These are phyloP conservation scores for Darksidea phi DNA, from an alignment of 495 filamentous ascomycete species.

Conservation along the genomic window DNA sequence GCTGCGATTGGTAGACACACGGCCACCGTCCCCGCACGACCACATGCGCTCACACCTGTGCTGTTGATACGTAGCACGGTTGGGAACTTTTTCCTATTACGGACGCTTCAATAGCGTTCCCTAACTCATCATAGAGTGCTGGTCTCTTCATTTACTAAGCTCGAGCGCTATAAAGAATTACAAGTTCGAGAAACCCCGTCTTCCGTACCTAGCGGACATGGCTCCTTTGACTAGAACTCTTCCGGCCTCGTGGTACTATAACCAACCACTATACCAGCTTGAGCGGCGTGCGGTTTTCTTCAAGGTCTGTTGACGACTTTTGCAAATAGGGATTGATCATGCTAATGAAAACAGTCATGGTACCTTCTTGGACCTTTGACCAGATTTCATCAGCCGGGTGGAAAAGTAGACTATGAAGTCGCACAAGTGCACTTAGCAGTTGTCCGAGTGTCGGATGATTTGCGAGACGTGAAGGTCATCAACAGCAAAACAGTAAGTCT, in stretches of 20 bases:
- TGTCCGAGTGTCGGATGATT: conserved; percentile 39
- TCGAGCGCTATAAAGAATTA: no score
- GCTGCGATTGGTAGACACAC: no score
- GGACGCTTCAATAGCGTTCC: no score
- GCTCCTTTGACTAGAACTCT: conserved; percentile 38
- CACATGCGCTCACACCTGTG: no score
- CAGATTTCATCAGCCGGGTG: conserved; percentile 48
- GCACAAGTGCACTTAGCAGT: conserved; percentile 51
- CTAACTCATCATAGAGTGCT: no score
- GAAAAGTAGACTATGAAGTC: conserved; percentile 55
- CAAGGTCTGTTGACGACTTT: conserved; percentile 40
- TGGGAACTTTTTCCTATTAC: no score
- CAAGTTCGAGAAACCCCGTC: no score
- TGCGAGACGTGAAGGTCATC: conserved; percentile 44
- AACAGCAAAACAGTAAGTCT: conserved; percentile 41
- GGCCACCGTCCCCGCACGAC: no score
- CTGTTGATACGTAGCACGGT: no score
- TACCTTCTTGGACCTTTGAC: conserved; percentile 63
- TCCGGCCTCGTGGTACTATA: conserved; percentile 49
- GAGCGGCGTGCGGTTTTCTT: conserved; percentile 57
- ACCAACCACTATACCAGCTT: conserved; percentile 48
- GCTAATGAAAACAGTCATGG: conserved; percentile 50
- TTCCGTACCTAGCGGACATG: conserved; percentile 1
- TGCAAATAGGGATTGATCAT: background rate
- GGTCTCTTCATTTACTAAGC: no score